These are phyloP conservation scores for Gossypium mustelinum DNA, from an alignment of 345 rosid genomes.

Conservation along the genomic window DNA sequence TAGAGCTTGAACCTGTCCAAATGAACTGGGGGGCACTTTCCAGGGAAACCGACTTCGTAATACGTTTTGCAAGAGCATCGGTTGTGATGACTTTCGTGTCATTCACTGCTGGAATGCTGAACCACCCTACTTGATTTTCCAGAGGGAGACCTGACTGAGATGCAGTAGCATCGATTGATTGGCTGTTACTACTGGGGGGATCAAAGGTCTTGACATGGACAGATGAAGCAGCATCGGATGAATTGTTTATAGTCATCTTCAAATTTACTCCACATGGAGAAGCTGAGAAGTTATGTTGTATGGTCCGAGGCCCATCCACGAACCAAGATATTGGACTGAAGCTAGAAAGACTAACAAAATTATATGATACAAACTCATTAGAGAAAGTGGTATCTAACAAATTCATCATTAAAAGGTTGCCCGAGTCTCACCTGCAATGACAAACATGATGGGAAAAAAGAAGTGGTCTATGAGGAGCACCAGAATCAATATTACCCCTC, in stretches of 20 bases:
- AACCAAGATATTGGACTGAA: conserved; percentile 70
- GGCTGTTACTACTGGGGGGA: conserved; percentile 23
- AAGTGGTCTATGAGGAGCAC: conserved; percentile 35
- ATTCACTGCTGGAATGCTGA: conserved; percentile 33
- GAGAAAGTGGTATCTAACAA: background rate
- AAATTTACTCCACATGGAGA: conserved; percentile 58
- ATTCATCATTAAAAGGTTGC: conserved; percentile 7
- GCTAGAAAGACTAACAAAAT: conserved; percentile 48
- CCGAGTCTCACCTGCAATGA: conserved; percentile 59
- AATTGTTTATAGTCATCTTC: conserved; percentile 63
- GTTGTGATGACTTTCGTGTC: conserved; percentile 52
- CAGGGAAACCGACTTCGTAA: conserved; percentile 30
- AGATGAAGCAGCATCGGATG: conserved; percentile 41
- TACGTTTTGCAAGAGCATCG: conserved; percentile 30
- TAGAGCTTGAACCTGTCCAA: conserved; percentile 80
- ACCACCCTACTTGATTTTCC: conserved; percentile 68
- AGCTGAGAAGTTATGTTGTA: conserved; percentile 56
- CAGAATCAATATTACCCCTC: conserved; percentile 33
- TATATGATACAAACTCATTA: background rate
- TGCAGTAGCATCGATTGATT: conserved; percentile 25
- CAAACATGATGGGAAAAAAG: conserved; percentile 78
- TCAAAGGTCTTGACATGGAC: conserved; percentile 48
- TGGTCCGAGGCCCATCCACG: conserved; percentile 54
- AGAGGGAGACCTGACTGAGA: conserved; percentile 21
- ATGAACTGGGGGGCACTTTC: conserved; percentile 60